Percentiles rank a stretch among this genome's conserved stretches.
These are phyloP conservation scores for Alternaria ethzedia DNA, from an alignment of 2,329 filamentous ascomycete species.

Conservation along the genomic window DNA sequence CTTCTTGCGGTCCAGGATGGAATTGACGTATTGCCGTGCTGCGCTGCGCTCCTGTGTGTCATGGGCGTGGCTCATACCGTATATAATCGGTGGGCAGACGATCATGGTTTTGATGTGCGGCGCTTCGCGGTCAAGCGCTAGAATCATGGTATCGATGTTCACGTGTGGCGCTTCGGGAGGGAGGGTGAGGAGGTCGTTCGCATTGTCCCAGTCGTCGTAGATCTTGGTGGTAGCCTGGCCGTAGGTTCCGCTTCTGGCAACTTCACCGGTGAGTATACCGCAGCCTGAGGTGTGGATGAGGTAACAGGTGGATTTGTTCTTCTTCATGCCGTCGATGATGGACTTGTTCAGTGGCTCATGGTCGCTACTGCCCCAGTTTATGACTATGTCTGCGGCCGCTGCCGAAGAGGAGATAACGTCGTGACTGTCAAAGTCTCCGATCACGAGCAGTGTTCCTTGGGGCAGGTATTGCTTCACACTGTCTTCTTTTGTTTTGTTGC, in stretches of 20 bases:
- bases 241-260: background rate
- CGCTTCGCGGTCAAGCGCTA: background rate
- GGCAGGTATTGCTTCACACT: background rate
- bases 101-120: background rate
- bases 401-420: background rate
- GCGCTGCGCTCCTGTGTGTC: background rate
- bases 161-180: background rate
- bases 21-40: background rate
- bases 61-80: background rate
- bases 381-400: background rate
- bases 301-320: background rate
- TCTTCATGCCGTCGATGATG: background rate
- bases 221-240: background rate
- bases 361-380: background rate
- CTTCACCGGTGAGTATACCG: background rate
- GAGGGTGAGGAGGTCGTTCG: background rate
- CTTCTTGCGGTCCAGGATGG: background rate
- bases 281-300: background rate
- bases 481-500: background rate
- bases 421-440: background rate
- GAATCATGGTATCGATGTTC: background rate
- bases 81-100: background rate
- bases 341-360: background rate
- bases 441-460: background rate
- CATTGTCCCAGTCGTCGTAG: background rate